These are phyloP conservation scores for Barbarea vulgaris DNA, from an alignment of 345 rosid genomes.

Conservation along the genomic window DNA sequence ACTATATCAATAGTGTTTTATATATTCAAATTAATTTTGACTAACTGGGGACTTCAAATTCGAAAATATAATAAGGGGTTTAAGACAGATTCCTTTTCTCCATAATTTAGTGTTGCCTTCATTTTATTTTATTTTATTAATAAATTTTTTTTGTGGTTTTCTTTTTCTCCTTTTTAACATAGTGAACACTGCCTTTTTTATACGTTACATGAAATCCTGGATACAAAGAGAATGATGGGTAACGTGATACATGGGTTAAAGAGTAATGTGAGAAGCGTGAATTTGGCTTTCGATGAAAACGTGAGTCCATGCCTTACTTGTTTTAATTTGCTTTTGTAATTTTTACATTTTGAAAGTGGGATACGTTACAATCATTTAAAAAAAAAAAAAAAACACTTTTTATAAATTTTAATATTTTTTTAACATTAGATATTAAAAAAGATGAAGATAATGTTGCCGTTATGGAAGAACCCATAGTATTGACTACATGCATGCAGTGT, in stretches of 20 bases:
- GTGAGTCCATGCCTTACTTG: slow-evolving; percentile 2
- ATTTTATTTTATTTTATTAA: too few relatives aligned
- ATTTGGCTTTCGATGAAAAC: slow-evolving; percentile 4
- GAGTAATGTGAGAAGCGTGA: not conserved
- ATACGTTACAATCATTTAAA: not conserved
- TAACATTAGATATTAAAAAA: not conserved
- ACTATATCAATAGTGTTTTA: not conserved
- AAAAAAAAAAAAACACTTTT: not conserved
- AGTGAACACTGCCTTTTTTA: not conserved
- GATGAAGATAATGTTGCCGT: not conserved
- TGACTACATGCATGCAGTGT: too few relatives aligned
- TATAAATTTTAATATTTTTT: not conserved
- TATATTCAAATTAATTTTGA: not conserved
- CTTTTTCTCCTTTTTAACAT: not conserved
- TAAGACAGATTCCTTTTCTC: not conserved
- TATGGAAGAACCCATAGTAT: not conserved
- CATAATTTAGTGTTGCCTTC: not conserved
- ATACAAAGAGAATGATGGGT: not conserved
- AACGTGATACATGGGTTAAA: not conserved
- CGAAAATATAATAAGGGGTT: not conserved
- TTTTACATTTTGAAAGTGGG: not conserved
- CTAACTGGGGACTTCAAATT: not conserved
- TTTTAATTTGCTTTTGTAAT: not conserved
- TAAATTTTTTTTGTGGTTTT: not conserved
- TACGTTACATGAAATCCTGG: not conserved